These are phyloP conservation scores for Elongisporangium anandrum DNA, from an alignment of 352 stramenopile genomes.

Conservation along the genomic window DNA sequence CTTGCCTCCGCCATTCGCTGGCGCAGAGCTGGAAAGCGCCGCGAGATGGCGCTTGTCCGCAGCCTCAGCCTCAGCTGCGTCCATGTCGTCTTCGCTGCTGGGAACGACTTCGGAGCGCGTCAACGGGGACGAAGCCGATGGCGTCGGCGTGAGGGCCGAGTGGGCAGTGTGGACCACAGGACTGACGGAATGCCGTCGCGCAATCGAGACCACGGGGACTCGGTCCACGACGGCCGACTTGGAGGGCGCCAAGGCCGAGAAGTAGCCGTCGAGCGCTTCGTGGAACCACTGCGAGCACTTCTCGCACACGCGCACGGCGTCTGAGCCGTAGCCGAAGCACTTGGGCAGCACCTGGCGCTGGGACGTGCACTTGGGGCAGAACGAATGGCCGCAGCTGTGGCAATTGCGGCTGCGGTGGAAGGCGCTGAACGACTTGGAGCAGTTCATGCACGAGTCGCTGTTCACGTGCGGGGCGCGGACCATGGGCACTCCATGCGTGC, in stretches of 20 bases:
- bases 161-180: not conserved
- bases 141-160: not conserved
- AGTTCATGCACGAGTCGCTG: conserved; percentile 41
- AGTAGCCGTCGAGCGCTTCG: conserved; percentile 57
- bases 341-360: conserved; percentile 48
- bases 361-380: conserved; percentile 61
- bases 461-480: conserved; percentile 25
- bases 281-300: conserved; percentile 62
- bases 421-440: conserved; percentile 59
- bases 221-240: not conserved
- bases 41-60: not conserved
- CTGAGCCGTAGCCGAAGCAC: conserved; percentile 50
- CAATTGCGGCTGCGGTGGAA: conserved; percentile 70
- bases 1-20: conserved; percentile 10
- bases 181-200: not conserved
- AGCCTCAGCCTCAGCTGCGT: conserved; percentile 14
- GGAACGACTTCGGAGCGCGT: conserved; percentile 13
- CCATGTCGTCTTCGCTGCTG: conserved; percentile 12
- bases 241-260: conserved; percentile 24
- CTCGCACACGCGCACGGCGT: conserved; percentile 52
- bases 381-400: conserved; percentile 48
- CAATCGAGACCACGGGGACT: not conserved
- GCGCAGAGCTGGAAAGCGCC: not conserved
- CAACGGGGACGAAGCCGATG: not conserved
- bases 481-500: conserved; percentile 50